Evolutionary conservation across 129 eudicot species (phyloP).

Genomic region (Flaveria trinervia): DNA sequence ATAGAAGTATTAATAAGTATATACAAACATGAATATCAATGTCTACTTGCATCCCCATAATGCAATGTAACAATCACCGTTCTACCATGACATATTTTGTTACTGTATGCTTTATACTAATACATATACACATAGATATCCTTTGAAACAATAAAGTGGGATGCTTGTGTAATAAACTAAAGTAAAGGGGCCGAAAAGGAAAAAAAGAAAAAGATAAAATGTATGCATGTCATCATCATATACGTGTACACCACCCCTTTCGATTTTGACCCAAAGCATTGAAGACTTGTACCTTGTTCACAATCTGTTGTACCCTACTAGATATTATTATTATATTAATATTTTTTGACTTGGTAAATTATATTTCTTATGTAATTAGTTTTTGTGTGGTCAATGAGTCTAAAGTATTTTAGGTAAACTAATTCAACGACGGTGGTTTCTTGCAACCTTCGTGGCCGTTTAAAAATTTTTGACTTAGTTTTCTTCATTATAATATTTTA

Average conservation of each 20-base stretch:
- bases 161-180: background rate
- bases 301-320: constrained; percentile 21
- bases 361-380: no score
- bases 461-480: no score
- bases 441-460: no score
- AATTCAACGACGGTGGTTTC: no score
- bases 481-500: no score
- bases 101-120: background rate
- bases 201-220: background rate
- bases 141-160: constrained; percentile 4
- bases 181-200: background rate
- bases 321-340: background rate
- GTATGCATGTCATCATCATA: constrained; percentile 31
- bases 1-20: background rate
- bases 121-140: background rate
- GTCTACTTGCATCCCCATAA: background rate
- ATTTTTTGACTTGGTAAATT: background rate
- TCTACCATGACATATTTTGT: background rate
- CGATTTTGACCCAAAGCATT: constrained; percentile 32
- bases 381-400: no score
- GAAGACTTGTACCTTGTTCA: constrained; percentile 18
- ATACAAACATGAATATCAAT: background rate
- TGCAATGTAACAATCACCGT: background rate
- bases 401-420: no score
- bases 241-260: constrained; percentile 34